Percentiles rank a stretch among this genome's conserved stretches.
phyloP scores from a whole-genome alignment of 176 grass and related monocot species.

The Oryza coarctata region DNA sequence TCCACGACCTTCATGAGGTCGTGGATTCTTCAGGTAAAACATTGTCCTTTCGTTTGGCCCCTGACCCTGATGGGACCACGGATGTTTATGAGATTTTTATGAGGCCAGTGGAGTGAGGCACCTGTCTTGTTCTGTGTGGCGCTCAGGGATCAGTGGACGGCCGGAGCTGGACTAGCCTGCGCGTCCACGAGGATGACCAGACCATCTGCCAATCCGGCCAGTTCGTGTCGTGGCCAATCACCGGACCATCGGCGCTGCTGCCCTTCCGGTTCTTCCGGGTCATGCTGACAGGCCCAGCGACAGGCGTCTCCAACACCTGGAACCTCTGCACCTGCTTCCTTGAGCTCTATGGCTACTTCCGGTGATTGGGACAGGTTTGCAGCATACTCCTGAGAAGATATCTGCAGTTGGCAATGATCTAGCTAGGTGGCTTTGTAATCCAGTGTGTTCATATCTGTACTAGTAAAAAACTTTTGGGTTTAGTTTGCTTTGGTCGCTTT shows the following conservation, averaged over 20 bases:
- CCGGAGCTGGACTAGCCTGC: slow-evolving; percentile 64
- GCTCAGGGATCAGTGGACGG: slow-evolving; percentile 80
- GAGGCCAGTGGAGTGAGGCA: background rate
- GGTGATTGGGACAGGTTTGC: background rate
- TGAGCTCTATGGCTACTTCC: slow-evolving; percentile 91
- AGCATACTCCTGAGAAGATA: background rate
- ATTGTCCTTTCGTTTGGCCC: background rate
- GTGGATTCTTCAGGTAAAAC: slow-evolving; percentile 73
- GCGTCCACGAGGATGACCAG: slow-evolving; percentile 64
- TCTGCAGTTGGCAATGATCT: background rate
- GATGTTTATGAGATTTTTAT: background rate
- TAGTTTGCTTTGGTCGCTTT: background rate
- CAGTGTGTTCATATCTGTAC: background rate
- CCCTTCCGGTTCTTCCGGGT: slow-evolving; percentile 90
- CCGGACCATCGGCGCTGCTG: slow-evolving; percentile 55
- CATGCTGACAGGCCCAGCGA: slow-evolving; percentile 43
- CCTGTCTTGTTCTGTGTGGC: background rate
- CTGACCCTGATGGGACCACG: background rate
- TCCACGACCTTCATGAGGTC: slow-evolving; percentile 77
- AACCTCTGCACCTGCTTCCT: slow-evolving; percentile 93
- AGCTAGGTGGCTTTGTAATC: background rate
- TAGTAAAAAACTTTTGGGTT: background rate
- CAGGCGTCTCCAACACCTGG: slow-evolving; percentile 40
- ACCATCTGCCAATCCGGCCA: slow-evolving; percentile 70
- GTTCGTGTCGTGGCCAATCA: slow-evolving; percentile 82